These are phyloP conservation scores for Leishmania tropica DNA, from an alignment of 208 protist genomes.

Conservation along the genomic window DNA sequence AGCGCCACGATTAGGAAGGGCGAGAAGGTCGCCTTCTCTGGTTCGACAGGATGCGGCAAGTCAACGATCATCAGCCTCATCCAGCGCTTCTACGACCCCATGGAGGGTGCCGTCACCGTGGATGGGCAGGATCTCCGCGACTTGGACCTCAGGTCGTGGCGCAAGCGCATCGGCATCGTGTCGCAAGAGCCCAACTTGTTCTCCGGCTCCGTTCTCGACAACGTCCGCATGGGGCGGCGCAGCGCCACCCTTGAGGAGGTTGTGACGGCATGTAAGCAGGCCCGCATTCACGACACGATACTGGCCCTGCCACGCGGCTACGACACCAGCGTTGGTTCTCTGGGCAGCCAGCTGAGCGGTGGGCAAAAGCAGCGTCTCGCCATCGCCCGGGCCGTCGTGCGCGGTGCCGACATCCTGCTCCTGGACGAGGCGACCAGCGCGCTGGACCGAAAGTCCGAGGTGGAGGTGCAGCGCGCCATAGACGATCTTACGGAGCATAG, in stretches of 20 bases:
- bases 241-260: slow-evolving; percentile 77
- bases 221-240: slow-evolving; percentile 68
- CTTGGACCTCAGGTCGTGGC: slow-evolving; percentile 55
- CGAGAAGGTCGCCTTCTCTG: slow-evolving; percentile 81
- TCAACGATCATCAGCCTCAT: slow-evolving; percentile 77
- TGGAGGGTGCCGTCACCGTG: slow-evolving; percentile 52
- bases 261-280: slow-evolving; percentile 63
- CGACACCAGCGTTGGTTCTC: slow-evolving; percentile 79
- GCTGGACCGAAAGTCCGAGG: slow-evolving; percentile 89
- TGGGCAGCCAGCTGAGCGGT: slow-evolving; percentile 82
- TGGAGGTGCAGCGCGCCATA: slow-evolving; percentile 81
- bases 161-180: slow-evolving; percentile 77
- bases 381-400: slow-evolving; percentile 85
- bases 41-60: slow-evolving; percentile 83
- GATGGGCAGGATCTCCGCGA: slow-evolving; percentile 70
- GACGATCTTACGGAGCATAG: slow-evolving; percentile 66
- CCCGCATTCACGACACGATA: slow-evolving; percentile 90
- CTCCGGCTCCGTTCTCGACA: slow-evolving; percentile 65
- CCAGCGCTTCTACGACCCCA: slow-evolving; percentile 88
- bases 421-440: slow-evolving; percentile 93
- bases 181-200: slow-evolving; percentile 88
- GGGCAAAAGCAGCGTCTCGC: slow-evolving; percentile 93
- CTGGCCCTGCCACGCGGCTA: slow-evolving; percentile 78
- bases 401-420: slow-evolving; percentile 74
- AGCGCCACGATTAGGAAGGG: slow-evolving; percentile 65